Conservation (phyloP, 345 rosid genomes). For the Dimocarpus longan region DNA sequence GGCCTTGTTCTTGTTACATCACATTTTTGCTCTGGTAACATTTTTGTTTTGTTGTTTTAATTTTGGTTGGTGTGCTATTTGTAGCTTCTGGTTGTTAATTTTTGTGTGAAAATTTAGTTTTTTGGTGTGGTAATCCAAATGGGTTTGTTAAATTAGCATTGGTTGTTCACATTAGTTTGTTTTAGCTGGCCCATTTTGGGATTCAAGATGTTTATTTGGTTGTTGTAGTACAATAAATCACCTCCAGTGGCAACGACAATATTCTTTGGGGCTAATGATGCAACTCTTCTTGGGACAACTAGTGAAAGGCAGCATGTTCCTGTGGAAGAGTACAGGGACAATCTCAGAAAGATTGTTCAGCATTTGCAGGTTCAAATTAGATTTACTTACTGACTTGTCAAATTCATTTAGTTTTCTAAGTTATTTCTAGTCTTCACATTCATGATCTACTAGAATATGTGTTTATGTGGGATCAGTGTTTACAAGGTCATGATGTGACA, state of each 20-base stretch:
- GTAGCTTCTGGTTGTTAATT: background rate
- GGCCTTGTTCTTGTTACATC: constrained; percentile 85
- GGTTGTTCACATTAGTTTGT: background rate
- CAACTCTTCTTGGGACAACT: constrained; percentile 74
- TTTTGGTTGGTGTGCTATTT: background rate
- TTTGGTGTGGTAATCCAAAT: background rate
- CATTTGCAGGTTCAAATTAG: constrained; percentile 69
- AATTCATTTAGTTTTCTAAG: background rate
- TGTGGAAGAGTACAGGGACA: constrained; percentile 68
- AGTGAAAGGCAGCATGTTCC: constrained; percentile 84
- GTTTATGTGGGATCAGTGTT: background rate
- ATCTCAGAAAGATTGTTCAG: constrained; percentile 64
- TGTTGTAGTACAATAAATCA: constrained; percentile 46
- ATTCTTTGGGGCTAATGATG: constrained; percentile 96
- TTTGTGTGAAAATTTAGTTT: background rate
- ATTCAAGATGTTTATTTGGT: background rate
- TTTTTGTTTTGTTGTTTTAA: background rate
- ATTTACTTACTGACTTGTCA: background rate
- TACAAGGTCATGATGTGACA: background rate
- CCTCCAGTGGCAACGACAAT: constrained; percentile 76
- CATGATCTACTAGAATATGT: background rate
- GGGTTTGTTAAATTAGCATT: constrained; percentile 8
- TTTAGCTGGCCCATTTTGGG: background rate
- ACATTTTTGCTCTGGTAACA: constrained; percentile 69
- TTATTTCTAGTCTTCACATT: background rate